These are phyloP conservation scores for Sordariomycetes sp. DNA, from an alignment of 2,329 filamentous ascomycete species.

Conservation along the genomic window DNA sequence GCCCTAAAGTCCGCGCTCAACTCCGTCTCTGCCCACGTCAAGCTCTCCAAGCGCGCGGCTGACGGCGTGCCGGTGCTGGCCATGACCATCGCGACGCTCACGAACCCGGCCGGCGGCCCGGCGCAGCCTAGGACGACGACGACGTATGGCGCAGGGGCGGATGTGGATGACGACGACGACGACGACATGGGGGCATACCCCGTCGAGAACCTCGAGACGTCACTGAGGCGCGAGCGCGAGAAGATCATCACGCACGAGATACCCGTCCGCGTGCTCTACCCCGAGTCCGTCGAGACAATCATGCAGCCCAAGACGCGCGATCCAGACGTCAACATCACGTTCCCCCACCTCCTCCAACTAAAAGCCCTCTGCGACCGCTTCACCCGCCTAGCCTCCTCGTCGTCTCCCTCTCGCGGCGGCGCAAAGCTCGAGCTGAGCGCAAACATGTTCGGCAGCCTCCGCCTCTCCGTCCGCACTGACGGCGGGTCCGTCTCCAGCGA, in stretches of 20 bases:
- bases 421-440: conserved; percentile 76
- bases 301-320: conserved; percentile 86
- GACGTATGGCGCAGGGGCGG: conserved; percentile 7
- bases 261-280: conserved; percentile 79
- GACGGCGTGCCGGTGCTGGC: conserved; percentile 76
- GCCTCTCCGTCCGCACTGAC: conserved; percentile 70
- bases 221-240: conserved; percentile 58
- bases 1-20: conserved; percentile 83
- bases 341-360: conserved; percentile 76
- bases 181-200: conserved; percentile 30
- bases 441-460: conserved; percentile 86
- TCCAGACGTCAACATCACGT: conserved; percentile 84
- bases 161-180: conserved; percentile 19
- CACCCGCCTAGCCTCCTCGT: conserved; percentile 62
- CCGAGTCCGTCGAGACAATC: conserved; percentile 76
- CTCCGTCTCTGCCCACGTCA: conserved; percentile 68
- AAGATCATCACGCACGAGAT: conserved; percentile 93
- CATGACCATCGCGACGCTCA: conserved; percentile 76
- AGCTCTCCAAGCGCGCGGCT: conserved; percentile 70
- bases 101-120: conserved; percentile 24
- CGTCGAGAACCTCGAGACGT: conserved; percentile 40
- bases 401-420: conserved; percentile 10
- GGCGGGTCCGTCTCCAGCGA: conserved; percentile 71
- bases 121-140: conserved; percentile 5
- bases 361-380: conserved; percentile 94